Base-by-base conservation (phyloP, 345 rosid genomes). In the Arabis hirsuta region DNA sequence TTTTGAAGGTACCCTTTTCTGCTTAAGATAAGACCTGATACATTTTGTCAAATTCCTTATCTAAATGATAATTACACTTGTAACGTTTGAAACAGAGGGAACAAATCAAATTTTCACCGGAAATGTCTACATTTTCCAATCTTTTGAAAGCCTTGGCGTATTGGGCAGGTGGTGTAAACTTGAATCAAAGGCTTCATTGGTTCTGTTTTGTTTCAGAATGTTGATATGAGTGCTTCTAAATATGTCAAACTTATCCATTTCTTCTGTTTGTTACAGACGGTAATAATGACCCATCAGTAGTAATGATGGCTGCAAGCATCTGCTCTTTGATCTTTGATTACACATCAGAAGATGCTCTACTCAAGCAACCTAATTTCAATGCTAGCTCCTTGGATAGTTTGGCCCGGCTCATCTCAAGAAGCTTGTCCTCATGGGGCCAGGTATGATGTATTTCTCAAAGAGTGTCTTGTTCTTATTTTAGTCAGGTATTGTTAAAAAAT, bases 251-350 rank as follows among this genome's bases (percentile, higher is more conserved):
- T 5, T 51, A 50, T 31, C 61, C 38, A 32, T 65, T 24, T 51
- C 4, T 19, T 26, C 9, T 29, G 14, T 45, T 48, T 73, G 55
- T 72, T 73, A 47, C 85, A 91, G 96, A 82, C 73, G 55, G 81
- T 55, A 68, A 67, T 47, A 46, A 68, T 59, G 91, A 91, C 57
- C 77, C 69, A 26, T 83, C 92, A 29, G 60, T 78, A 41, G 47
- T 73, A 3, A 82, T 88, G 90, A 85, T 91, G 99, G 93, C 90
- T 71, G 82, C 93, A 56, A 88, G 91, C 80, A 82, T 95, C 62
- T 84, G 90, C 79, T 71, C 90, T 5, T 71, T 94, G 76, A 72
- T 89, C 63, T 74, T 91, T 45, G 97, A 87, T 67, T 72, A 63
- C 41, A 85, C 86, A 55, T 91, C 99, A 44, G 96, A 91, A 76